A percentile compares a stretch with the other conserved stretches of the same genome.
Evolutionary conservation across 1,139 yeast species (phyloP).

Genomic region (Hemisphaericaspora lyxosophila): DNA sequence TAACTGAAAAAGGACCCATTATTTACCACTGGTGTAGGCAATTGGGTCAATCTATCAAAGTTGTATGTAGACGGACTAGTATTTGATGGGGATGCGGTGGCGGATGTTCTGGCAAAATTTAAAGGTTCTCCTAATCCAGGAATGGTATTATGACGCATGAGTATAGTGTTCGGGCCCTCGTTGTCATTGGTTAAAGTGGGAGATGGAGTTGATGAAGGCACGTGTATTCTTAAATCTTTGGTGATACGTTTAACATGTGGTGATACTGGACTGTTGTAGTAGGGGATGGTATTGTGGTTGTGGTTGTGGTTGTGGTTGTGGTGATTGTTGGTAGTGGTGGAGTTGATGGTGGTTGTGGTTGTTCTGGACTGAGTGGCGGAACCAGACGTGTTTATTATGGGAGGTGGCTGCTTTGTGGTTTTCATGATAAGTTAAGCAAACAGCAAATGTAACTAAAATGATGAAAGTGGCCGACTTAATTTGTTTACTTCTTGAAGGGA

Average conservation of each 20-base stretch:
- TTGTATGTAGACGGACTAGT: background rate
- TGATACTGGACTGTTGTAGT: background rate
- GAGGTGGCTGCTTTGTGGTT: background rate
- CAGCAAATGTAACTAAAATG: no score
- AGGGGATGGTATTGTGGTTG: constrained; percentile 1
- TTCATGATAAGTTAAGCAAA: no score
- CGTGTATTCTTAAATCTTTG: background rate
- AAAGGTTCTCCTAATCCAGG: constrained; percentile 3
- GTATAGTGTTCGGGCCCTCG: no score
- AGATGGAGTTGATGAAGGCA: background rate
- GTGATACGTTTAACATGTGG: background rate
- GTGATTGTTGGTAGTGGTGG: background rate
- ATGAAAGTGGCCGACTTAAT: no score
- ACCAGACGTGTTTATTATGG: no score
- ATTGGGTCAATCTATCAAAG: constrained; percentile 55
- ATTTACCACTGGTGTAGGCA: constrained; percentile 59
- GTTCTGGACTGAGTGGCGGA: no score
- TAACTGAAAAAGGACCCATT: constrained; percentile 28
- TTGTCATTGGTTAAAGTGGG: background rate
- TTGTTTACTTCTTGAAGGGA: no score
- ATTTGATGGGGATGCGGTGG: constrained; percentile 24
- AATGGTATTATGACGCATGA: background rate
- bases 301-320: background rate
- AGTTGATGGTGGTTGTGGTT: no score
- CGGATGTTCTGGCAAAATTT: constrained; percentile 24